Evolutionary conservation across 257 asterid species (phyloP).

Genomic region (Leptodermis oblonga): DNA sequence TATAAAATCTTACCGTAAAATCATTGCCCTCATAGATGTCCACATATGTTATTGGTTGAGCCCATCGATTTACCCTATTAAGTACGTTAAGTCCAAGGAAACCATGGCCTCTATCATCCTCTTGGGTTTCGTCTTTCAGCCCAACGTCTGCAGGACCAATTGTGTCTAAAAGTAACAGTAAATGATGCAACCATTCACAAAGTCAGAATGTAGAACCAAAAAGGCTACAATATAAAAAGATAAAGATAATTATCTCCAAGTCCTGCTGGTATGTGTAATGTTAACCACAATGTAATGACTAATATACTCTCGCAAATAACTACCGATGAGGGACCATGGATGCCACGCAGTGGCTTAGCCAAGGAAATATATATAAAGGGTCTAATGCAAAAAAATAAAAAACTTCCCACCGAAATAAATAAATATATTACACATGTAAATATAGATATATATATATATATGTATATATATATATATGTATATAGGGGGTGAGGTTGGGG

Average conservation of each 20-base stretch:
- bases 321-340: no score
- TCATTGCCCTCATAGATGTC: conserved; percentile 65
- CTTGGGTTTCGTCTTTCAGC: conserved; percentile 52
- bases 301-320: no score
- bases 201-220: not conserved
- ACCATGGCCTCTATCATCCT: conserved; percentile 91
- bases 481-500: no score
- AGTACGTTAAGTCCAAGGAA: conserved; percentile 57
- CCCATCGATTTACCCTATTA: conserved; percentile 78
- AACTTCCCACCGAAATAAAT: no score
- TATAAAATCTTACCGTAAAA: conserved; percentile 55
- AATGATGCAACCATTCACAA: conserved; percentile 7
- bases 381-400: no score
- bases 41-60: conserved; percentile 85
- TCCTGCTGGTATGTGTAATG: no score
- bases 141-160: conserved; percentile 85
- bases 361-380: no score
- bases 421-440: no score
- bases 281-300: no score
- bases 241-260: no score
- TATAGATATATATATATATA: no score
- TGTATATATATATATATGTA: no score
- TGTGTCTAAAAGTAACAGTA: conserved; percentile 43
- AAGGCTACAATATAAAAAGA: not conserved
- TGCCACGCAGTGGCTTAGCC: not conserved